Evolutionary conservation across 2,329 filamentous ascomycete genomes (phyloP), one percentile per base, ranked within the genome.

Genomic region (Diaporthe longicolla): DNA sequence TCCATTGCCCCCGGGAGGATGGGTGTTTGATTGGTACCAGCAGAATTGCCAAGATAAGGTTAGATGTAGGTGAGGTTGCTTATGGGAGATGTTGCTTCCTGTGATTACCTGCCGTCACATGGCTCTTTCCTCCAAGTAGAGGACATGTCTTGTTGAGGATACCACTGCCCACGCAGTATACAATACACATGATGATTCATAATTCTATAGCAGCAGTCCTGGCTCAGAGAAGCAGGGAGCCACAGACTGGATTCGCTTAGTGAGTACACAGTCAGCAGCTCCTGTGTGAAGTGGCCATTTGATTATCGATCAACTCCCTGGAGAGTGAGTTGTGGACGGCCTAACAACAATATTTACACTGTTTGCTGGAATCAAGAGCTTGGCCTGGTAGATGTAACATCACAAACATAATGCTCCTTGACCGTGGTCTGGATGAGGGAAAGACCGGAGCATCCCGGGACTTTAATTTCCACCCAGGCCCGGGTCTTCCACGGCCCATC

Each of bases 401-500:
- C 9, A 26, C 48, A 24, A 24, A 19, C 8, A 24, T 1, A 50
- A n/a, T 24, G 32, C 35, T 24, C 37, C 37, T 61, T 17, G 24
- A 61, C 10, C 9, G 40, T 65, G 59, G 59, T 48, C 59, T 65
- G 19, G 26, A 65, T 17, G 40, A n/a, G 15, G 45, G 48, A 54
- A n/a, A 21, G 17, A 17, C 63, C 63, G 63, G 63, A 68, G 63
- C 63, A 68, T 68, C 32, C 48, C 48, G 63, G 63, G 63, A 68
- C 48, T 68, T 68, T 54, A 68, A 68, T 68, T 68, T 68, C 63
- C 63, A 68, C 32, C 10, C 48, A 54, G n/a, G 15, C 48, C 48
- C 19, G 48, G n/a, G 32, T 26, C 63, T 54, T 68, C 15, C 48
- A 68, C 63, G 19, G 32, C 48, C 48, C 63, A 40, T 54, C n/a